These are phyloP conservation scores for Neurospora sp. DNA, from an alignment of 495 filamentous ascomycete genomes.

Conservation along the genomic window DNA sequence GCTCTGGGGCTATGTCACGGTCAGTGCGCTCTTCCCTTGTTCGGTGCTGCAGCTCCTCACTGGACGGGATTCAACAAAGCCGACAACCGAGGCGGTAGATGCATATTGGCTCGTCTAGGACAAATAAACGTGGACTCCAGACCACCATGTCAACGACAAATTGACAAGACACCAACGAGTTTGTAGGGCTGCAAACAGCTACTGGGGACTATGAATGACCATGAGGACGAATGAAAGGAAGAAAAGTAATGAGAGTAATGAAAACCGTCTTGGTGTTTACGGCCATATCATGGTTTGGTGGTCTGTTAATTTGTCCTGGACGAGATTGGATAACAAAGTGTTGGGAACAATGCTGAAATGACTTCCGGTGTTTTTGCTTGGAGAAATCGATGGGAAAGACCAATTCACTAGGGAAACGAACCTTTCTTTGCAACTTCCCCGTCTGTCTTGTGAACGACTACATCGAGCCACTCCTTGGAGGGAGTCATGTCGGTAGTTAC, in stretches of 20 bases:
- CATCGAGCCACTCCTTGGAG: background rate
- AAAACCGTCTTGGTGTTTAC: too few relatives aligned
- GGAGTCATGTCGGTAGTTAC: background rate
- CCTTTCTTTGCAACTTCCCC: background rate
- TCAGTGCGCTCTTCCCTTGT: background rate
- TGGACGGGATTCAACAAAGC: background rate
- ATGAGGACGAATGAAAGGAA: too few relatives aligned
- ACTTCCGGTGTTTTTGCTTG: background rate
- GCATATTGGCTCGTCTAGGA: background rate
- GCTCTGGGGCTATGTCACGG: background rate
- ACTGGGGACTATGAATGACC: too few relatives aligned
- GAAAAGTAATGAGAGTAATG: too few relatives aligned
- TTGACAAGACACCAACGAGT: too few relatives aligned
- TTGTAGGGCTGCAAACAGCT: too few relatives aligned
- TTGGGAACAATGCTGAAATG: background rate
- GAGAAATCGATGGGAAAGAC: background rate
- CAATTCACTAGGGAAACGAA: background rate
- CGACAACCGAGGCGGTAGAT: background rate
- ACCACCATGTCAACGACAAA: too few relatives aligned
- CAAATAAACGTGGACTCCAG: too few relatives aligned
- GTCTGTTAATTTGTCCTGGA: too few relatives aligned
- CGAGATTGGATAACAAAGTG: background rate
- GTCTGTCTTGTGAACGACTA: background rate
- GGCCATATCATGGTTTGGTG: too few relatives aligned
- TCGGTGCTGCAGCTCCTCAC: background rate